Percentiles rank a stretch among this genome's conserved stretches.
Evolutionary conservation across 192 early-diverging fungal genomes (phyloP).

Genomic region (Backusella tarrabulga): DNA sequence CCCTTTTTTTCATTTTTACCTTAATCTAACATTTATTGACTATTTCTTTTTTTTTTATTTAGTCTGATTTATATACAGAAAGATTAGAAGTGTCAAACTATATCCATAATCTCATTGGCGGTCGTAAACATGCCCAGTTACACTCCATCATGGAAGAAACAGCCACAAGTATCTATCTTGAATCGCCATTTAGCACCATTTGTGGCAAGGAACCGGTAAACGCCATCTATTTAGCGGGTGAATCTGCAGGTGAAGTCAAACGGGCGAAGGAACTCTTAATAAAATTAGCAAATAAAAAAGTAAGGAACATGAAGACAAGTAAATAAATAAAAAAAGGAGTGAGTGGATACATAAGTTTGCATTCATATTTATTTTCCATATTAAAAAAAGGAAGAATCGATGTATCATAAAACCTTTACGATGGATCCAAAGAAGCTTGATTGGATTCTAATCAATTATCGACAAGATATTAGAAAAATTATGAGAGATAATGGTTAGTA

Average conservation of each 20-base stretch:
- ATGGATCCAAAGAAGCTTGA: constrained; percentile 69
- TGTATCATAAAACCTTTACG: constrained; percentile 30
- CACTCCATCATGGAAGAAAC: constrained; percentile 33
- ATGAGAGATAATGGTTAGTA: constrained; percentile 68
- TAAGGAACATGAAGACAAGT: constrained; percentile 27
- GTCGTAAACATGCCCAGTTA: constrained; percentile 20
- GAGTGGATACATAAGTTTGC: constrained; percentile 22
- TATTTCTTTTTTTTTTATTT: constrained; percentile 13
- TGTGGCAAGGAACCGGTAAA: constrained; percentile 22
- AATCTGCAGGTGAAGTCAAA: constrained; percentile 8
- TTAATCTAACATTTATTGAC: neutral
- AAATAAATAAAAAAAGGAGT: constrained; percentile 39
- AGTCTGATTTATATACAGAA: constrained; percentile 19
- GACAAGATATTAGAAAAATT: constrained; percentile 55
- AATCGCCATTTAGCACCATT: constrained; percentile 51
- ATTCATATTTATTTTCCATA: constrained; percentile 16
- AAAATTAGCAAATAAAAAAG: constrained; percentile 33
- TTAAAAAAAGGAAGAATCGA: constrained; percentile 44
- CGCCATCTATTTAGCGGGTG: constrained; percentile 24
- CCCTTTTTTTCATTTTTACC: neutral
- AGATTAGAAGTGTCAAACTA: constrained; percentile 24
- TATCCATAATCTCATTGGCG: constrained; percentile 27
- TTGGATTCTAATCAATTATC: constrained; percentile 64
- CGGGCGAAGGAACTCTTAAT: constrained; percentile 15
- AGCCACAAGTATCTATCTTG: constrained; percentile 70